Evolutionary conservation across 371 early-diverging fungal species (phyloP).

Genomic region (Lichtheimia corymbifera): DNA sequence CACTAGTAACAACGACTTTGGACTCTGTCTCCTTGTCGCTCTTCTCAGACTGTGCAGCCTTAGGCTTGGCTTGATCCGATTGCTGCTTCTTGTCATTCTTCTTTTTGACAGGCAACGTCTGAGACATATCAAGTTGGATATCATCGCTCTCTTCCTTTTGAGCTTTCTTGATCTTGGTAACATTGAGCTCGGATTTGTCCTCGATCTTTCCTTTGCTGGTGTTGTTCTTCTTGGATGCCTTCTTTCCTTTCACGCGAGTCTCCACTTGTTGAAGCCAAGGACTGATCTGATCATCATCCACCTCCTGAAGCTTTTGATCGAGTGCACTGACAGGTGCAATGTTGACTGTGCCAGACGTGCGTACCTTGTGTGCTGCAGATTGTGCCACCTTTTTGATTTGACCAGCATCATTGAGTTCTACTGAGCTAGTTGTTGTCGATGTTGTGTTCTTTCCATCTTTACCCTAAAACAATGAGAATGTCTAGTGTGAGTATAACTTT

Average conservation of each 20-base stretch:
- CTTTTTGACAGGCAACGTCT: neutral
- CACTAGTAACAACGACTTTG: conserved; percentile 17
- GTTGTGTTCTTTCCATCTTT: neutral
- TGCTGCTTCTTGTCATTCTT: neutral
- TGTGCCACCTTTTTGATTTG: conserved; percentile 62
- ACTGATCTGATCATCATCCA: conserved; percentile 43
- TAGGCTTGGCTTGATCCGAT: conserved; percentile 5
- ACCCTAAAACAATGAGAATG: neutral
- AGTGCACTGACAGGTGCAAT: conserved; percentile 29
- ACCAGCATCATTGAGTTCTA: conserved; percentile 56
- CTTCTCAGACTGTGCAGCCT: conserved; percentile 12
- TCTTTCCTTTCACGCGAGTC: conserved; percentile 45
- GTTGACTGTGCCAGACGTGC: conserved; percentile 55
- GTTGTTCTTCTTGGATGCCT: conserved; percentile 59
- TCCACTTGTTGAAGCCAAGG: conserved; percentile 67
- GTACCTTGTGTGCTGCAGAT: conserved; percentile 59
- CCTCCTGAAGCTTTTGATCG: conserved; percentile 24
- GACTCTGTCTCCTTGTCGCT: conserved; percentile 4
- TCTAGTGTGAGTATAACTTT: too few species aligned
- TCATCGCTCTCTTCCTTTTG: conserved; percentile 54
- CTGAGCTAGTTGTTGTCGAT: neutral
- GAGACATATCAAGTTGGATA: conserved; percentile 59
- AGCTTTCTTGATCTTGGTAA: conserved; percentile 56
- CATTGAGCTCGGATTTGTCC: conserved; percentile 58
- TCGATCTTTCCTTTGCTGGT: conserved; percentile 52